Evolutionary conservation across 106 monocot genomes (phyloP), one percentile per base, ranked within the genome.

Genomic region (Platanthera guangdongensis): DNA sequence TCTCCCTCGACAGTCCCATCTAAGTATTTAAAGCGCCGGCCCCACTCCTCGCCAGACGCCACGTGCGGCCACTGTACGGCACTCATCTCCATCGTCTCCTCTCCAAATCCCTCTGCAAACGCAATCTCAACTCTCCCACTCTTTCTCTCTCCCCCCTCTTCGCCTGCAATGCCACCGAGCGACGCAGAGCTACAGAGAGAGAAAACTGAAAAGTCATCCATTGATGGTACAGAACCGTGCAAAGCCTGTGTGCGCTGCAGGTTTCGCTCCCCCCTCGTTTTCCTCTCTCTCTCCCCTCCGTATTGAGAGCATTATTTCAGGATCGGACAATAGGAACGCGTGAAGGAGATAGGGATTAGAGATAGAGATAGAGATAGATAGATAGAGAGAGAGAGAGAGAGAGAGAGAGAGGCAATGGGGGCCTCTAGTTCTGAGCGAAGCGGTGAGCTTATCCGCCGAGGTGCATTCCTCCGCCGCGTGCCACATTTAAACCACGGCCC

Each of bases 321-420:
- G 80, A 53, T 39, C 52, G 68, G 76, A 76, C 71, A 81, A 71
- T 69, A 62, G 59, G 81, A 59, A 80, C 68, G 68, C 64, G 7
- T 9, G 14, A 11, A 49, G 22, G 7, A 62, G n/a, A 49, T 19
- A 49, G 62, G 7, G 49, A 13, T 28, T 9, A 25, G 64, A 52
- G 28, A 52, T 21, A n/a, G 25, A 15, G 48, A 22, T 49, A 55
- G 10, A n/a, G 11, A n/a, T n/a, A n/a, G n/a, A n/a, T n/a, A n/a
- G n/a, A n/a, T n/a, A 30, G 49, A 12, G 64, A 50, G 18, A 22
- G 52, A 19, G 28, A 15, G 48, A 22, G 57, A 55, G 10, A n/a
- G 11, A 30, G 49, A 12, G 64, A 50, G 18, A 22, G 52, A 19
- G 28, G 62, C 22, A 48, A 82, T 78, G 62, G 65, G 64, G 73